Evolutionary conservation across 2,329 filamentous ascomycete species (phyloP), one percentile per base, ranked within the genome.

Genomic region (Fusarium floridanum): DNA sequence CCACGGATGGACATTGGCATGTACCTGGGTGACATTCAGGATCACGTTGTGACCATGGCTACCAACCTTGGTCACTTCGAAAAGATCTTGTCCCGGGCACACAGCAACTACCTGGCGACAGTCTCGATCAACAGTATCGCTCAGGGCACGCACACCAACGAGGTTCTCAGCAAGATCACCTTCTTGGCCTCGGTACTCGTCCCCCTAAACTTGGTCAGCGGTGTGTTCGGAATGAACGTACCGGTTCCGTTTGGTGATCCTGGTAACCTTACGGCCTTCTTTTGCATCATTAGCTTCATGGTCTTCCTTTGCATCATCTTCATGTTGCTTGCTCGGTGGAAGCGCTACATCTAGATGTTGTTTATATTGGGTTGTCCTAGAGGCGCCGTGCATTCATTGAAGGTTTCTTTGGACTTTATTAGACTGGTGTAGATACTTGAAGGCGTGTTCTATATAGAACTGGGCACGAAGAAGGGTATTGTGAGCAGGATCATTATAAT

Each of bases 21-120:
- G 79, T 99, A 99, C 81, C 90, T 99, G 39, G 95, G 95, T 80
- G 97, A 99, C 84, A 98, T 99, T 74, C 97, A 99, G 84, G 97
- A 99, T 84, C 97, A 99, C 89, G 96, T 99, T 63, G 95, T 99
- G 69, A 99, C 97, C 55, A 98, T 98, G 96, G 97, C 98, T 90
- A 97, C 94, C 77, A 99, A 97, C 83, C 84, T 99, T 78, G 91
- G 91, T 1, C 97, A 99, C 82, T 98, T 98, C 77, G 97, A 99
- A 83, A 98, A 98, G 88, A 98, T 99, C 89, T 89, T 99, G 60
- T 95, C 93, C 32, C 93, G 97, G 24, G 94, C 94, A 3, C 97
- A 99, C 86, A 94, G 93, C 86, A 99, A 98, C 83, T 98, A 99
- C 81, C 89, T 99, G 41, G 96, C 97, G 1, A 97, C 98, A 81